Base-by-base conservation (phyloP, 768 basidiomycete species). In the Pulveroboletus sp. region DNA sequence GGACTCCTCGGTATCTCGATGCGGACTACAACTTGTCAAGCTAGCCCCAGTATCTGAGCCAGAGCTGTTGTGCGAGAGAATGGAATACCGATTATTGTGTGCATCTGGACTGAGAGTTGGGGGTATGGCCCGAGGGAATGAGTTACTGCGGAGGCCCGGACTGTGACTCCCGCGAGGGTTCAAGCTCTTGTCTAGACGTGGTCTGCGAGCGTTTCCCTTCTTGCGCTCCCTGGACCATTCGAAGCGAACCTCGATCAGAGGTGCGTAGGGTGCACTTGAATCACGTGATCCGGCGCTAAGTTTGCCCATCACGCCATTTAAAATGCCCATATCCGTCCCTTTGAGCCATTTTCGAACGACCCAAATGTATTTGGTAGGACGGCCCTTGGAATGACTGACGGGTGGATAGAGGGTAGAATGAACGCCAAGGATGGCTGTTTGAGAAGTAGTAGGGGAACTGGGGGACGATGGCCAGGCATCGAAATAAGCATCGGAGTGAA, bases 301-400 rank as follows among this genome's bases (percentile, higher is more conserved):
- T 48, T 67, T 69, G 25, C 70, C 74, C 40, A 74, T 69, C 51
- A 79, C 61, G 17, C 74, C 76, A 38, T 77, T 67, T 13, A 81
- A 43, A 33, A 79, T 60, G 32, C 78, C 66, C 6, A 68, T 62
- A 16, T 76, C 75, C 10, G 66, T 62, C 21, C 76, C 77, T 63
- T 91, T 92, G 55, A 85, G 63, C 90, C 90, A 93, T 54, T 71
- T 75, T 41, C 83, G 73, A 23, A 90, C 81, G 17, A 85, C 73
- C 90, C 90, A 93, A 6, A 86, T 79, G 50, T 93, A 90, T 67
- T 68, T 69, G 9, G 65, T 67, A 2, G 77, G 72, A 3, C 74
- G 69, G 6, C 69, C 72, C 33, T 50, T 67, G 44, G 65, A 72
- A 16, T 63, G 71, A 43, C 53, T 56, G 33, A 62, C 56, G 10